Evolutionary conservation across 2,329 filamentous ascomycete species (phyloP).

Genomic region (Coleophoma crateriformis): DNA sequence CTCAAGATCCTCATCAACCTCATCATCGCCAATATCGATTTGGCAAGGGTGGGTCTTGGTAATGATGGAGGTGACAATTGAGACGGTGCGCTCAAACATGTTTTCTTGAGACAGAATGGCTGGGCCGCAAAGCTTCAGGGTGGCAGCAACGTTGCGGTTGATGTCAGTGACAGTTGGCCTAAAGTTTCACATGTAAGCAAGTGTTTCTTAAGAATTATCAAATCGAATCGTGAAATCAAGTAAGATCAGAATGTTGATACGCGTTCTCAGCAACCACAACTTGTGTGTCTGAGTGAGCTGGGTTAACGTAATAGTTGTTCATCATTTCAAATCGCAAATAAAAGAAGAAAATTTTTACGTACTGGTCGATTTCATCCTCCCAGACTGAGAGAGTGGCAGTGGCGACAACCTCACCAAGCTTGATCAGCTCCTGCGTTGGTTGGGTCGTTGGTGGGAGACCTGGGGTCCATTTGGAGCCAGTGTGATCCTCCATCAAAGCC

Average conservation of each 20-base stretch:
- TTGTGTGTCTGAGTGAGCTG: conserved; percentile 98
- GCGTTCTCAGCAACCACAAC: conserved; percentile 86
- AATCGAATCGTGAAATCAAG: conserved; percentile 17
- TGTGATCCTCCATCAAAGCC: conserved; percentile 75
- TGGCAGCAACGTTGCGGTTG: conserved; percentile 87
- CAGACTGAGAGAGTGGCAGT: conserved; percentile 79
- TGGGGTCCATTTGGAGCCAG: conserved; percentile 79
- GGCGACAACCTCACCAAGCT: conserved; percentile 81
- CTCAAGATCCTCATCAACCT: conserved; percentile 66
- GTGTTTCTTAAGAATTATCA: conserved; percentile 9
- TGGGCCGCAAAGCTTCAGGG: conserved; percentile 85
- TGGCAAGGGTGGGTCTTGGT: conserved; percentile 91
- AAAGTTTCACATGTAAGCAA: conserved; percentile 35
- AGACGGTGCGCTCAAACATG: conserved; percentile 70
- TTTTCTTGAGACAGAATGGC: conserved; percentile 71
- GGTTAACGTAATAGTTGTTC: conserved; percentile 84
- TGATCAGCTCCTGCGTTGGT: conserved; percentile 73
- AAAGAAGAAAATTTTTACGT: conserved; percentile 41
- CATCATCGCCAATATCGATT: conserved; percentile 77
- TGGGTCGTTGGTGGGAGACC: conserved; percentile 79
- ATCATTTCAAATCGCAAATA: conserved; percentile 55
- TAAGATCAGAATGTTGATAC: conserved; percentile 47
- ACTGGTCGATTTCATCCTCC: conserved; percentile 90
- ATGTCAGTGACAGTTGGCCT: conserved; percentile 90
- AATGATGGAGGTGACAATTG: conserved; percentile 72